Conservation (phyloP, 2,329 filamentous ascomycete species). For the Geosmithia putterillii region DNA sequence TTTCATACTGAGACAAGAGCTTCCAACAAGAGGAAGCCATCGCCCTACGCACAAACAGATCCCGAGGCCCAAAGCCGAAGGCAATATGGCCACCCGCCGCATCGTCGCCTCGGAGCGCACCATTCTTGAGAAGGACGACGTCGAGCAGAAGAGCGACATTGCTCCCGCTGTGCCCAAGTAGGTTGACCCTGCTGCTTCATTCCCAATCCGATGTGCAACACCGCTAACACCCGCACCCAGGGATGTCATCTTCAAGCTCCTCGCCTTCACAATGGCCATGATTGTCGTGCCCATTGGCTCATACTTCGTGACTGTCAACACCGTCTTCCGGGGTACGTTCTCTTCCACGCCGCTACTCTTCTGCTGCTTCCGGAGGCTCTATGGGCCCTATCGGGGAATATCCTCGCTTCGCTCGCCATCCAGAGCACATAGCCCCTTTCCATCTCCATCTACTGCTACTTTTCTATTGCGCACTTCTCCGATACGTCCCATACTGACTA, state of each 20-base stretch:
- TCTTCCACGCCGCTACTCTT: not conserved
- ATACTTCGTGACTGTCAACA: conserved; percentile 73
- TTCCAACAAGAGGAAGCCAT: too few species aligned
- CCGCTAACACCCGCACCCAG: conserved; percentile 24
- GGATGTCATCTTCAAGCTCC: conserved; percentile 77
- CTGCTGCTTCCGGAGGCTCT: too few species aligned
- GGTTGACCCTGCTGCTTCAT: conserved; percentile 15
- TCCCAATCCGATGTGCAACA: not conserved
- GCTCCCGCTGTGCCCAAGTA: conserved; percentile 75
- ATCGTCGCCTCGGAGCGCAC: conserved; percentile 55
- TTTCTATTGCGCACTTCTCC: not conserved
- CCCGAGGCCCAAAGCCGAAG: too few species aligned
- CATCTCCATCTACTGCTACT: not conserved
- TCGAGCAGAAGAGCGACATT: conserved; percentile 53
- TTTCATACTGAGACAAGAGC: too few species aligned
- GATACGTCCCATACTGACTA: not conserved
- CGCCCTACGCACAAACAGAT: not conserved
- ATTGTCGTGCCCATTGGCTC: conserved; percentile 73
- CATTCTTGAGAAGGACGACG: conserved; percentile 44
- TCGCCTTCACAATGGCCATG: conserved; percentile 89
- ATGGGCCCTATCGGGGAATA: too few species aligned
- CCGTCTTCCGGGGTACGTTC: conserved; percentile 58
- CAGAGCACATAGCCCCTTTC: too few species aligned
- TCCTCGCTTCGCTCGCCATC: too few species aligned
- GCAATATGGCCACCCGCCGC: conserved; percentile 57